These are phyloP conservation scores for Fusarium staphyleae DNA, from an alignment of 2,329 filamentous ascomycete species.

Conservation along the genomic window DNA sequence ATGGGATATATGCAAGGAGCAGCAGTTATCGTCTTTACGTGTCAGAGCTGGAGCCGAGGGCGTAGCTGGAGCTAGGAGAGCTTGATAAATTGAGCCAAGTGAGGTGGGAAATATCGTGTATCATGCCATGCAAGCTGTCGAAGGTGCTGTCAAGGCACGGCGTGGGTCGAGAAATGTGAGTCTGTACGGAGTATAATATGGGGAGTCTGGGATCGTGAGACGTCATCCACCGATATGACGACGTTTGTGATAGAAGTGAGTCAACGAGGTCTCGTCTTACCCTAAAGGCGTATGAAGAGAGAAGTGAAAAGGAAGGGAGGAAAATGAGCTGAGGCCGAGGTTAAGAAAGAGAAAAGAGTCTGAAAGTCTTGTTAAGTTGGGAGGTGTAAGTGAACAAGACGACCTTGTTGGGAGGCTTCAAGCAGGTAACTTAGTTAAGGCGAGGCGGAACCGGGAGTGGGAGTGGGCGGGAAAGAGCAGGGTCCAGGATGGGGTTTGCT, in stretches of 20 bases:
- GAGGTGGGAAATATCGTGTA: slow-evolving; percentile 36
- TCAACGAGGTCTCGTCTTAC: slow-evolving; percentile 23
- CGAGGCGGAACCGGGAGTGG: slow-evolving; percentile 21
- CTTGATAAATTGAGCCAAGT: slow-evolving; percentile 20
- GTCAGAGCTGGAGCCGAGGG: slow-evolving; percentile 1
- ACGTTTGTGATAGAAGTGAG: slow-evolving; percentile 28
- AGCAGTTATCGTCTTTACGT: slow-evolving; percentile 3
- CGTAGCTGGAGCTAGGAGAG: slow-evolving; percentile 8
- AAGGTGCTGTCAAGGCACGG: slow-evolving; percentile 25
- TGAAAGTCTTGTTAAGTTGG: background rate
- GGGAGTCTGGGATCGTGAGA: slow-evolving; percentile 40
- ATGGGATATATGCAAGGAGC: slow-evolving; percentile 18
- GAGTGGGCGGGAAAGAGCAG: slow-evolving; percentile 14
- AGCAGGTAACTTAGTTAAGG: background rate
- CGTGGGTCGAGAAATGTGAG: slow-evolving; percentile 32
- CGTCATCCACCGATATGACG: slow-evolving; percentile 42
- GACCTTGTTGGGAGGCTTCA: background rate
- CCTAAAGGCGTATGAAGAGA: background rate
- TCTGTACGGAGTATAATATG: slow-evolving; percentile 32
- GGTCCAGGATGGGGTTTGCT: slow-evolving; percentile 29
- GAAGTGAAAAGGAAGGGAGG: background rate
- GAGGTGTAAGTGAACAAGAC: slow-evolving; percentile 7
- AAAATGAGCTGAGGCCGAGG: background rate
- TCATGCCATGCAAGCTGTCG: slow-evolving; percentile 35
- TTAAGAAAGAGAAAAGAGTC: background rate